Evolutionary conservation across 2,329 filamentous ascomycete genomes (phyloP).

Genomic region (Drechslera avenae): DNA sequence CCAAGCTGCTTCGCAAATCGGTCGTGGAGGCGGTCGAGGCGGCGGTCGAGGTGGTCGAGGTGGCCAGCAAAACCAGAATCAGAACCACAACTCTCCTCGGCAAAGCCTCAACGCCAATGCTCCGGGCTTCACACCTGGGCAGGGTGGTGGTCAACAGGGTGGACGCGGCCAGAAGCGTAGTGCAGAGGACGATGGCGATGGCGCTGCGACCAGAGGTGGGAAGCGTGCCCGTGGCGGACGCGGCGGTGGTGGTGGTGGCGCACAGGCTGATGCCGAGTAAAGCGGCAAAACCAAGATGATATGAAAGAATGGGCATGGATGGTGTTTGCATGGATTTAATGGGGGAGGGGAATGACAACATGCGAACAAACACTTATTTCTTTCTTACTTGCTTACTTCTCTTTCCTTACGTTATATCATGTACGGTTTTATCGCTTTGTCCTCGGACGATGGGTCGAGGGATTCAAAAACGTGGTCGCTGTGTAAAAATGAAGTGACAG

Average conservation of each 20-base stretch:
- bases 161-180: slow-evolving; percentile 44
- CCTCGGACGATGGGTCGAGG: neutral
- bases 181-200: slow-evolving; percentile 38
- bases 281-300: too few relatives aligned
- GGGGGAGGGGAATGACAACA: neutral
- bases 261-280: slow-evolving; percentile 14
- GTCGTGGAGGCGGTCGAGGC: slow-evolving; percentile 37
- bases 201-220: slow-evolving; percentile 30
- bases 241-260: slow-evolving; percentile 21
- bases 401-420: neutral
- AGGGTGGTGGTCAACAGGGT: slow-evolving; percentile 13
- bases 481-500: too few relatives aligned
- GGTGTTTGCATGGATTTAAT: too few relatives aligned
- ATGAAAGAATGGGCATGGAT: too few relatives aligned
- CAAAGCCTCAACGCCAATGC: slow-evolving; percentile 45
- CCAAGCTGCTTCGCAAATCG: slow-evolving; percentile 27
- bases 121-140: slow-evolving; percentile 41
- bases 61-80: slow-evolving; percentile 14
- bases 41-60: slow-evolving; percentile 27
- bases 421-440: neutral
- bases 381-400: neutral
- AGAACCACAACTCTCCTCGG: slow-evolving; percentile 25
- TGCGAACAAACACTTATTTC: neutral
- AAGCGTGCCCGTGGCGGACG: slow-evolving; percentile 38
- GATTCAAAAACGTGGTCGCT: neutral